phyloP scores from a whole-genome alignment of 176 grass and related monocot species.

The Puya raimondii region DNA sequence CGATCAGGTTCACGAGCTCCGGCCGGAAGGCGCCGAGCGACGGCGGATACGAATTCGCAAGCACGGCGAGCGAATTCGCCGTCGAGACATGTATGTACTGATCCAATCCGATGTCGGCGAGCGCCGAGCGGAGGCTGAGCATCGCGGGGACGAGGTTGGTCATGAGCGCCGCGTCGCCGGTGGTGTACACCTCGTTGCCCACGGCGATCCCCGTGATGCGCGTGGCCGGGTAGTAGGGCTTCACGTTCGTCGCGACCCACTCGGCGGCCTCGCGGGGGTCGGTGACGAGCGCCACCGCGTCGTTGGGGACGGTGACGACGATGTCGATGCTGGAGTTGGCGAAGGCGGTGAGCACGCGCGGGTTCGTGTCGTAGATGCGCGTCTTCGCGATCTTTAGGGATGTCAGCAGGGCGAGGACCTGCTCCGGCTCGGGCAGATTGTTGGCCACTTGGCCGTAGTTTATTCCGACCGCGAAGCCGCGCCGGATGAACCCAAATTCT shows the following conservation, averaged over 20 bases:
- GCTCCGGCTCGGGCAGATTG: slow-evolving; percentile 52
- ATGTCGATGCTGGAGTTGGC: slow-evolving; percentile 64
- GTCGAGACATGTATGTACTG: slow-evolving; percentile 65
- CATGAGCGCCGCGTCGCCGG: slow-evolving; percentile 56
- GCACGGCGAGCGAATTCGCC: slow-evolving; percentile 65
- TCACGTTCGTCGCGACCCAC: slow-evolving; percentile 51
- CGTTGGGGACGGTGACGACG: slow-evolving; percentile 77
- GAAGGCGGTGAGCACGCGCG: slow-evolving; percentile 68
- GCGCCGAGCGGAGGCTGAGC: slow-evolving; percentile 55
- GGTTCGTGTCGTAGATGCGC: slow-evolving; percentile 82
- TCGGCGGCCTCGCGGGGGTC: slow-evolving; percentile 41
- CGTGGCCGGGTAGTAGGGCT: slow-evolving; percentile 71
- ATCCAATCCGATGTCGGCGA: slow-evolving; percentile 65
- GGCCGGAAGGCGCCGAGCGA: slow-evolving; percentile 64
- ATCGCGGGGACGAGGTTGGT: slow-evolving; percentile 77
- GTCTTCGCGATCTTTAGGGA: slow-evolving; percentile 64
- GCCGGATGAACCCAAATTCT: slow-evolving; percentile 36
- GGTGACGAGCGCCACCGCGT: slow-evolving; percentile 41
- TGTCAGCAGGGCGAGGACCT: slow-evolving; percentile 51
- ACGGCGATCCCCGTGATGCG: slow-evolving; percentile 77
- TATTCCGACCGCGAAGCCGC: slow-evolving; percentile 52
- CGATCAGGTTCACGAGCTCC: slow-evolving; percentile 38
- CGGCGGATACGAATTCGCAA: slow-evolving; percentile 78
- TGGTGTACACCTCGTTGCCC: slow-evolving; percentile 79
- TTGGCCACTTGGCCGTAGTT: slow-evolving; percentile 96